Conservation (phyloP, 2,329 filamentous ascomycete genomes). For the Chaetomiaceae sp. region DNA sequence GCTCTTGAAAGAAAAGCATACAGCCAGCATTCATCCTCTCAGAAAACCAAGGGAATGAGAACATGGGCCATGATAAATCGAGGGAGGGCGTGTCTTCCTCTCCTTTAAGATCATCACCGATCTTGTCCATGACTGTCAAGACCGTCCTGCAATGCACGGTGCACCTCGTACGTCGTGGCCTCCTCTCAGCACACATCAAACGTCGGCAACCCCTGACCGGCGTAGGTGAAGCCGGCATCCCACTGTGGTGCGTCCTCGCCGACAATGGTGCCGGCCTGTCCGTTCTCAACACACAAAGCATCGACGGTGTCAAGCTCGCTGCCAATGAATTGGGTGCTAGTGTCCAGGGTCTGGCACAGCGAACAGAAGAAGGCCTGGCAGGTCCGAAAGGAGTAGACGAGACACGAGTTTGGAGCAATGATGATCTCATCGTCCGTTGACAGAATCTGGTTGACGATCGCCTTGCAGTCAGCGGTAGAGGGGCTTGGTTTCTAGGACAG, state of each 20-base stretch:
- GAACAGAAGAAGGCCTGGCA: constrained; percentile 38
- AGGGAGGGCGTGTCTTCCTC: too few species aligned
- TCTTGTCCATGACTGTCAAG: too few species aligned
- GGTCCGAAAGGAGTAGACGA: constrained; percentile 32
- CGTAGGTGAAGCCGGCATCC: constrained; percentile 33
- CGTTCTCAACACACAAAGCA: constrained; percentile 32
- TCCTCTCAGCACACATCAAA: constrained; percentile 31
- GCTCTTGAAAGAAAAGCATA: too few species aligned
- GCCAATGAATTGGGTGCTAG: constrained; percentile 34
- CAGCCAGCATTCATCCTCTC: too few species aligned
- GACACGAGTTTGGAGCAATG: constrained; percentile 31
- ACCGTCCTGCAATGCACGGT: too few species aligned
- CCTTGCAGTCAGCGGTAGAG: constrained; percentile 30
- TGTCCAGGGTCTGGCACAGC: constrained; percentile 31
- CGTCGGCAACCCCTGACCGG: constrained; percentile 28
- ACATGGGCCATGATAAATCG: too few species aligned
- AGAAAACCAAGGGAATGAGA: too few species aligned
- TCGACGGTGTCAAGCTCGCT: constrained; percentile 32
- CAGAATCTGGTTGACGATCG: constrained; percentile 30
- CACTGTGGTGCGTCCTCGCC: constrained; percentile 33
- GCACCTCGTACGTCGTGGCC: too few species aligned
- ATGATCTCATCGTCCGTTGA: constrained; percentile 28
- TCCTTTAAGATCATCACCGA: too few species aligned
- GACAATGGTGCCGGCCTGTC: constrained; percentile 33
- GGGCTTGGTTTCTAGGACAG: constrained; percentile 29